phyloP scores from a whole-genome alignment of 441 rosid species.

The Croton setiger region DNA sequence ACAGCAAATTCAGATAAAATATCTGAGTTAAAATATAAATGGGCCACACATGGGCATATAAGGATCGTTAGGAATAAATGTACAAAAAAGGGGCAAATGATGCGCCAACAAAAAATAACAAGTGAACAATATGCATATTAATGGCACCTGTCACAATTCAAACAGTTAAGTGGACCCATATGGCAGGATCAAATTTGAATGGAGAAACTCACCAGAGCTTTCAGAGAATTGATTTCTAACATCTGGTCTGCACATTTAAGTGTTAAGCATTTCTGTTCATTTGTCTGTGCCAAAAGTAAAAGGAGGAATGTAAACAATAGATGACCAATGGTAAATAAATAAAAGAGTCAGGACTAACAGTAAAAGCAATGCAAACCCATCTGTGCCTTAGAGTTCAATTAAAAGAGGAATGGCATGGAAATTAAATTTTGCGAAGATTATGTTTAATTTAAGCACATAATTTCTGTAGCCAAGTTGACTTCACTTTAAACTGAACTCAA shows the following conservation, averaged over 20 bases:
- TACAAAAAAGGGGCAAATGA: neutral
- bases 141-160: slow-evolving; percentile 2
- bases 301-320: slow-evolving; percentile 14
- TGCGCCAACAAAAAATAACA: neutral
- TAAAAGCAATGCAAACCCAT: neutral
- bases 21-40: too few relatives aligned
- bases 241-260: slow-evolving; percentile 58
- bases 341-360: slow-evolving; percentile 1
- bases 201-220: slow-evolving; percentile 47
- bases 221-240: slow-evolving; percentile 65
- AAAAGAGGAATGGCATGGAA: neutral
- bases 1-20: too few relatives aligned
- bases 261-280: slow-evolving; percentile 56
- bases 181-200: slow-evolving; percentile 9
- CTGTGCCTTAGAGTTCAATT: too few relatives aligned
- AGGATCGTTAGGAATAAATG: neutral
- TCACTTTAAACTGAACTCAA: neutral
- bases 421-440: neutral
- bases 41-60: too few relatives aligned
- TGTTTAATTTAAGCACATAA: neutral
- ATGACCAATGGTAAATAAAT: neutral
- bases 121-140: neutral
- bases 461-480: neutral
- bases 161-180: neutral
- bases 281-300: slow-evolving; percentile 50